phyloP scores from a whole-genome alignment of 2,329 filamentous ascomycete genomes.

The Graphiopsis chlorocephala region DNA sequence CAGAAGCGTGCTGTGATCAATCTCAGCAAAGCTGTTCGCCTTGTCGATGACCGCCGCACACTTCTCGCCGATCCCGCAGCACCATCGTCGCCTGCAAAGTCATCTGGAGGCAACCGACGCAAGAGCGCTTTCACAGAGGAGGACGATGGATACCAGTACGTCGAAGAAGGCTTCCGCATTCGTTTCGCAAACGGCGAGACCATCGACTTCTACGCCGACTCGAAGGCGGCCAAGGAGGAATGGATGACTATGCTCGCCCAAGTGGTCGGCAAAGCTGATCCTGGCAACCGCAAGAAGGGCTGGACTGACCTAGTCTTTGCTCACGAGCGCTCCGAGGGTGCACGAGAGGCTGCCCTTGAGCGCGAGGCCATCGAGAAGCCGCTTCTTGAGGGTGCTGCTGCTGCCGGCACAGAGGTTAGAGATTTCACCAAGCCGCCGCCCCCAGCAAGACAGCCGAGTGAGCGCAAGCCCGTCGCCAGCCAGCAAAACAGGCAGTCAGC shows the following conservation, averaged over 20 bases:
- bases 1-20: constrained; percentile 98
- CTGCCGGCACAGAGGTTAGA: constrained; percentile 20
- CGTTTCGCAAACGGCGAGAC: constrained; percentile 97
- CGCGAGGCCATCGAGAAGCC: constrained; percentile 12
- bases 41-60: constrained; percentile 87
- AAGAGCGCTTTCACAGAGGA: constrained; percentile 97
- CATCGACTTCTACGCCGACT: constrained; percentile 98
- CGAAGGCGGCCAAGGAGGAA: constrained; percentile 77
- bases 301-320: constrained; percentile 62
- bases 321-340: constrained; percentile 34
- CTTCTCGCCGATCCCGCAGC: constrained; percentile 77
- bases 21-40: constrained; percentile 82
- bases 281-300: constrained; percentile 46
- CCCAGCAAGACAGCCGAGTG: constrained; percentile 14
- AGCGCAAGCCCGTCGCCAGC: constrained; percentile 22
- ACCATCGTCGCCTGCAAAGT: constrained; percentile 63
- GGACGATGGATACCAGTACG: constrained; percentile 99
- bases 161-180: constrained; percentile 98
- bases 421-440: constrained; percentile 30
- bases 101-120: constrained; percentile 53
- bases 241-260: constrained; percentile 92
- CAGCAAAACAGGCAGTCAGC: constrained; percentile 16
- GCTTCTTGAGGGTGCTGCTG: constrained; percentile 3
- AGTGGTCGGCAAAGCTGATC: constrained; percentile 56
- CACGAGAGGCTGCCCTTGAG: constrained; percentile 7